phyloP scores from a whole-genome alignment of 495 filamentous ascomycete genomes.

The Halenospora varia region DNA sequence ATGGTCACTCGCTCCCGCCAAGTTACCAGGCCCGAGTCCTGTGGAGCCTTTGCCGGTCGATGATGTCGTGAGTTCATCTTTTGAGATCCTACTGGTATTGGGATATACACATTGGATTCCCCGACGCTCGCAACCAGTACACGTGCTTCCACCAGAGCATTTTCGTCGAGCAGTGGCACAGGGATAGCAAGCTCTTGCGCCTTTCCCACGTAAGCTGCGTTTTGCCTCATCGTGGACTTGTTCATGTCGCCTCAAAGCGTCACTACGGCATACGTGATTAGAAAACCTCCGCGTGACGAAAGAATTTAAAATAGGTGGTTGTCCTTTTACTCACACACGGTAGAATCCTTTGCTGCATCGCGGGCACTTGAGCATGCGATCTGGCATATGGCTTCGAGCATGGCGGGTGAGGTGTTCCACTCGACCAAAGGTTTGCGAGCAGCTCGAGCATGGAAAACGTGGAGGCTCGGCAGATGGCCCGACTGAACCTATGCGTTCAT shows the following conservation, averaged over 20 bases:
- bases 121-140: constrained; percentile 47
- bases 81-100: constrained; percentile 19
- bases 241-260: constrained; percentile 55
- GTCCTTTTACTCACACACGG: constrained; percentile 33
- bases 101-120: constrained; percentile 47
- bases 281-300: neutral
- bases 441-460: constrained; percentile 39
- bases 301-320: neutral
- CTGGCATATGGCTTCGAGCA: constrained; percentile 65
- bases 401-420: constrained; percentile 71
- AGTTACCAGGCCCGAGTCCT: neutral
- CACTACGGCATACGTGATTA: constrained; percentile 25
- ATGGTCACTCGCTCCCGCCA: neutral
- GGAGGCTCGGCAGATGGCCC: constrained; percentile 17
- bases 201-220: constrained; percentile 38
- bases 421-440: constrained; percentile 57
- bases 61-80: constrained; percentile 18
- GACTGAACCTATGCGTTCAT: too few relatives aligned
- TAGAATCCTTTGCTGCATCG: constrained; percentile 65
- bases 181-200: constrained; percentile 50
- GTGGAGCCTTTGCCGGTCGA: neutral
- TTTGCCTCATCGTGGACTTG: constrained; percentile 43
- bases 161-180: constrained; percentile 53
- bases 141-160: constrained; percentile 51
- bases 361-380: constrained; percentile 64